Evolutionary conservation across 441 rosid species (phyloP).

Genomic region (Viola pubescens): DNA sequence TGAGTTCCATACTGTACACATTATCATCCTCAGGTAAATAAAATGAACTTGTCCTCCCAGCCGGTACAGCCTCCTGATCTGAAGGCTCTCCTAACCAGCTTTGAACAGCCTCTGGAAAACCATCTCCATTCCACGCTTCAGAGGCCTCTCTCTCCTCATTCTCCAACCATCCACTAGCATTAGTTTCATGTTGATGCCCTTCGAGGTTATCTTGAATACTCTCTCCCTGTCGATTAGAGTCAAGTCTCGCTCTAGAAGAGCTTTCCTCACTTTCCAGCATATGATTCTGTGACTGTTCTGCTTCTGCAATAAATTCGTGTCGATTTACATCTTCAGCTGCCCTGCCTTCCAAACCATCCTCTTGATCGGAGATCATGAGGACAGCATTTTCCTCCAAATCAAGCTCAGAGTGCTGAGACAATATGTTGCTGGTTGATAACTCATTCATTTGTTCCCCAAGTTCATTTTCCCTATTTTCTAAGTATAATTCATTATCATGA

Average conservation of each 20-base stretch:
- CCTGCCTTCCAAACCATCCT: conserved; percentile 27
- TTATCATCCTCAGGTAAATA: conserved; percentile 56
- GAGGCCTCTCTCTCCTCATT: conserved; percentile 38
- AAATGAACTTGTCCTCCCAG: conserved; percentile 40
- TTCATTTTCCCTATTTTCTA: conserved; percentile 25
- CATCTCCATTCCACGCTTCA: conserved; percentile 35
- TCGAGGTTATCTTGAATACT: conserved; percentile 30
- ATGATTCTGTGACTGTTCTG: conserved; percentile 34
- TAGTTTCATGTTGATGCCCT: conserved; percentile 29
- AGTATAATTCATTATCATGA: conserved; percentile 20
- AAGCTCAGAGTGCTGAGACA: conserved; percentile 28
- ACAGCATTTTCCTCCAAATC: conserved; percentile 23
- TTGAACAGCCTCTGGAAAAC: conserved; percentile 43
- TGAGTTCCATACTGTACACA: conserved; percentile 54
- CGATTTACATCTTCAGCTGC: conserved; percentile 22
- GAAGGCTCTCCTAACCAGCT: conserved; percentile 53
- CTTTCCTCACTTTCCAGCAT: conserved; percentile 34
- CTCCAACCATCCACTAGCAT: conserved; percentile 31
- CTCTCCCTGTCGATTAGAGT: conserved; percentile 34
- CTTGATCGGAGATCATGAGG: conserved; percentile 14
- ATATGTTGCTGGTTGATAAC: conserved; percentile 26
- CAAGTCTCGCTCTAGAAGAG: conserved; percentile 31
- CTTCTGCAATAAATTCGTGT: conserved; percentile 27
- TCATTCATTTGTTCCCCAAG: conserved; percentile 19
- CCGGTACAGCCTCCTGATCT: conserved; percentile 35